These are phyloP conservation scores for Xylaria hypoxylon DNA, from an alignment of 2,329 filamentous ascomycete genomes.

Conservation along the genomic window DNA sequence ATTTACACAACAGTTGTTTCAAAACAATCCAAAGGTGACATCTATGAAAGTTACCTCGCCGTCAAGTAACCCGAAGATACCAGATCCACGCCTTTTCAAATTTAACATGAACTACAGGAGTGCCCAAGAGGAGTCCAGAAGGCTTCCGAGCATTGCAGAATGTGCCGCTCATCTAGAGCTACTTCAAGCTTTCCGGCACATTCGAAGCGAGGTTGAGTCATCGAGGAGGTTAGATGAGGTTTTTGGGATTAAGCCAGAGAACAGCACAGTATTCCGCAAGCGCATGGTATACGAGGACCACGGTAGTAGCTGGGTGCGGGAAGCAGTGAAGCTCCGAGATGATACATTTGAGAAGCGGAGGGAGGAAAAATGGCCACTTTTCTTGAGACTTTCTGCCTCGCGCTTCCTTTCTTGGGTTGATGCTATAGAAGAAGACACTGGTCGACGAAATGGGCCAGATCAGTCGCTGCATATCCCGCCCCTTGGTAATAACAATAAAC, in stretches of 20 bases:
- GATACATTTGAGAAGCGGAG: constrained; percentile 20
- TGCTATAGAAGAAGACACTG: constrained; percentile 6
- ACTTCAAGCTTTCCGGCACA: constrained; percentile 19
- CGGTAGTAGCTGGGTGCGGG: constrained; percentile 5
- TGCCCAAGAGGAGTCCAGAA: neutral
- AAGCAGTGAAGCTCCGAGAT: constrained; percentile 17
- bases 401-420: constrained; percentile 21
- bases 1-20: neutral
- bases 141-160: constrained; percentile 19
- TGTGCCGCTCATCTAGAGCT: constrained; percentile 19
- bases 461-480: constrained; percentile 13
- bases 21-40: neutral
- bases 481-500: constrained; percentile 11
- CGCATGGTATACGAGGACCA: neutral
- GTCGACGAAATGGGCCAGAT: neutral
- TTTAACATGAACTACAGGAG: neutral
- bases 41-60: constrained; percentile 4
- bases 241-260: constrained; percentile 17
- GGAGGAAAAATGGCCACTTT: constrained; percentile 20
- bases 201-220: constrained; percentile 11
- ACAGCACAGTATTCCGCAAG: constrained; percentile 16
- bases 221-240: constrained; percentile 3
- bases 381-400: constrained; percentile 13
- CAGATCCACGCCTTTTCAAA: constrained; percentile 21
- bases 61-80: constrained; percentile 16